Evolutionary conservation across 2,329 filamentous ascomycete species (phyloP), one percentile per base, ranked within the genome.

Genomic region (Sporothrix euskadiensis): DNA sequence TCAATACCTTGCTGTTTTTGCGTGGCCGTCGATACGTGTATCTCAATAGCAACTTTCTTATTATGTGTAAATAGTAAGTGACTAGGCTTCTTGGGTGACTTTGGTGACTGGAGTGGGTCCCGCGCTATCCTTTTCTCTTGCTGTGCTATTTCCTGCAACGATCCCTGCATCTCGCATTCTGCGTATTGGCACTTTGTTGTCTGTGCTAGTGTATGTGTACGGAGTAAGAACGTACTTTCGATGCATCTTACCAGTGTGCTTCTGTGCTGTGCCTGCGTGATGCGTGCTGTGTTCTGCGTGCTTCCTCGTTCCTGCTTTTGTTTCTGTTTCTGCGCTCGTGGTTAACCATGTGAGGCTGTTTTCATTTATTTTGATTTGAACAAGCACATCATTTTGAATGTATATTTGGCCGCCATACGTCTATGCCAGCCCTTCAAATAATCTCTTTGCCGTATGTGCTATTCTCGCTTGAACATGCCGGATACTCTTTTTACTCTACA

Each of bases 121-220:
- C 10, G 59, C 59, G 35, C n/a, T 63, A 41, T 44, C 35, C 63
- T 66, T 19, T 32, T 22, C 7, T 10, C 10, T 30, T 47, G 22
- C 12, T 7, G 10, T 47, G 6, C 41, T 66, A 22, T 32, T 19
- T 12, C 39, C 44, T 66, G 63, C 41, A 32, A 12, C 35, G 39
- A 66, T 66, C 63, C 63, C 63, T 66, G 63, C 63, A 66, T 49
- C 44, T 66, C 63, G 41, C 22, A 30, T 66, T 49, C 22, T 66
- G 63, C 63, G 63, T 66, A 66, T 49, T 49, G 16, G 10, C 41
- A 32, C 16, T 10, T 32, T 63, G 41, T 35, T 63, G 39, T 47
- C 22, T 26, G 39, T 66, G 39, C 41, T n/a, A 16, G 3, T 26
- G 52, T n/a, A 26, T 1, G 26, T 26, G 26, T 26, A 26, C 26